These are phyloP conservation scores for Aspergillus neotritici DNA, from an alignment of 2,329 filamentous ascomycete species.

Conservation along the genomic window DNA sequence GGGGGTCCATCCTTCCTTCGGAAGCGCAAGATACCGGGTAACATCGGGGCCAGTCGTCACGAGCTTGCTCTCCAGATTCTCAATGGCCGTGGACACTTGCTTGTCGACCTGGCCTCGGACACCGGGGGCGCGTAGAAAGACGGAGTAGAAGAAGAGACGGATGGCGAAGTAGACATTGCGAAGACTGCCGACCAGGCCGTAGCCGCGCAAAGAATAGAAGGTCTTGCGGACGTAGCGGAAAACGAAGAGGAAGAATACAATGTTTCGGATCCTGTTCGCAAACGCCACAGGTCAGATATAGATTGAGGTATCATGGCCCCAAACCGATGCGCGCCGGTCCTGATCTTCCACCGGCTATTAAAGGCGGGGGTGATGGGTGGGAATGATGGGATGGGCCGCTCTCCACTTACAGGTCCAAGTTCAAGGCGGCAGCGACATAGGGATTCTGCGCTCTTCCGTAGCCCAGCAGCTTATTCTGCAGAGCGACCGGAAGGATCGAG, in stretches of 20 bases:
- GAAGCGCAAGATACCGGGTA: conserved; percentile 68
- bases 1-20: conserved; percentile 74
- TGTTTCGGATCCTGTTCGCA: conserved; percentile 64
- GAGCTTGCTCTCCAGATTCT: conserved; percentile 77
- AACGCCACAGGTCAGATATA: conserved; percentile 6
- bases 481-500: conserved; percentile 37
- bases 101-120: conserved; percentile 80
- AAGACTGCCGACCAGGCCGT: conserved; percentile 75
- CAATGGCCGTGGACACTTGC: conserved; percentile 72
- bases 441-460: conserved; percentile 29
- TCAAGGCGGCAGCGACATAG: conserved; percentile 29
- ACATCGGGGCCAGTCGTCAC: conserved; percentile 66
- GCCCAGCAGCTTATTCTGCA: conserved; percentile 42
- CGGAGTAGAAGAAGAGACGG: conserved; percentile 70
- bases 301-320: conserved; percentile 1
- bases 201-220: conserved; percentile 80
- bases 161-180: conserved; percentile 66
- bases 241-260: conserved; percentile 84
- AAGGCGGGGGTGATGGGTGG: background rate
- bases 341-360: background rate
- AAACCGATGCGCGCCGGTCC: background rate
- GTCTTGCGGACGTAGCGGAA: conserved; percentile 74
- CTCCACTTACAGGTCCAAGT: conserved; percentile 40
- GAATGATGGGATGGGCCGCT: background rate
- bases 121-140: conserved; percentile 80